Evolutionary conservation across 2,329 filamentous ascomycete species (phyloP).

Genomic region (Fusarium siculi): DNA sequence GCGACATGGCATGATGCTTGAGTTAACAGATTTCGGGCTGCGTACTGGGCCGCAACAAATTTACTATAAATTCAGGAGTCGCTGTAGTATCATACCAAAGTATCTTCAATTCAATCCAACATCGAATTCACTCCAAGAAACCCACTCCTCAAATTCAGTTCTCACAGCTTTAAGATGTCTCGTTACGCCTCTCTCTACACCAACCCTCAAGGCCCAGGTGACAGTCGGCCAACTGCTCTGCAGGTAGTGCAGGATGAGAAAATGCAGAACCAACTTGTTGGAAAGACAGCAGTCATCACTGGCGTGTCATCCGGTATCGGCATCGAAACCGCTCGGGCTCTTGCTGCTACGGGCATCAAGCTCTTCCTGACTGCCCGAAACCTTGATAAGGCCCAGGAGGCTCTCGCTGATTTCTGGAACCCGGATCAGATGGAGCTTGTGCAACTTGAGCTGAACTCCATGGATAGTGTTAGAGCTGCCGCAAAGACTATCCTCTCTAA

Average conservation of each 20-base stretch:
- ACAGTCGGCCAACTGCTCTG: conserved; percentile 1
- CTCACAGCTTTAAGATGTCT: not conserved
- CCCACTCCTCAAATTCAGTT: rapidly evolving
- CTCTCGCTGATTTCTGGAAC: conserved; percentile 18
- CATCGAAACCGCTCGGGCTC: conserved; percentile 55
- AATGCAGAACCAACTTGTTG: not conserved
- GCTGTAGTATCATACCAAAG: rapidly evolving
- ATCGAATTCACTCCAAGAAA: rapidly evolving
- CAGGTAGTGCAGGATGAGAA: conserved; percentile 2
- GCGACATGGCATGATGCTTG: not conserved
- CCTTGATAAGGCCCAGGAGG: conserved; percentile 30
- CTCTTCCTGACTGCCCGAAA: conserved; percentile 38
- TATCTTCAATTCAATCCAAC: not conserved
- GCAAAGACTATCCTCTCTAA: not conserved
- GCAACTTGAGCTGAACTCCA: conserved; percentile 36
- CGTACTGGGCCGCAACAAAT: not conserved
- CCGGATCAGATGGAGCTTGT: conserved; percentile 28
- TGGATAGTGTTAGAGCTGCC: conserved; percentile 14
- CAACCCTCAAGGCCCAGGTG: not conserved
- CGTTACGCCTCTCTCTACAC: not conserved
- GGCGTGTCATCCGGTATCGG: conserved; percentile 55
- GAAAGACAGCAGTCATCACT: conserved; percentile 1
- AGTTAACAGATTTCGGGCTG: too few relatives aligned
- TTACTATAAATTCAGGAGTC: not conserved
- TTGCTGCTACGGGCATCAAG: conserved; percentile 51